Base-by-base conservation (phyloP, 352 stramenopile species). In the Phytopythium boreale region DNA sequence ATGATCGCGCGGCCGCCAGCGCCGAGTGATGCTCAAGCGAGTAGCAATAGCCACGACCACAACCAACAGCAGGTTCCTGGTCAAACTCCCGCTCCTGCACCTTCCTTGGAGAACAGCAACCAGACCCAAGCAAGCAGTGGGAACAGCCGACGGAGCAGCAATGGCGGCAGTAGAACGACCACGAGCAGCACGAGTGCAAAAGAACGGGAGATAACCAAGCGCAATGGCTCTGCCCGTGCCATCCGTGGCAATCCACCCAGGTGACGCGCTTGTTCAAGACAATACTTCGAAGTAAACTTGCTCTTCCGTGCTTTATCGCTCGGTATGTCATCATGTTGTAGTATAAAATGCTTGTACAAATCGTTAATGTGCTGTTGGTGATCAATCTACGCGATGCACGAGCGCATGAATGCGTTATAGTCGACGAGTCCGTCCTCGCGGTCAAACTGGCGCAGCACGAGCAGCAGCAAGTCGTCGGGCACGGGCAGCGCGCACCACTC, bases 321-420 rank as follows among this genome's bases (percentile, higher is more conserved):
- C 44, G 44, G 14, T 51, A 2, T 8, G 12, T 49, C 20, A 14
- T 49, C 43, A 26, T 52, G 12, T 52, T 1, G 8, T 29, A 20
- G n/a, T 26, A 52, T 52, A 20, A 17, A 7, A 20, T 52, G 46
- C 12, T 9, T 52, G 20, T 52, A 11, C 26, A 57, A 24, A 19
- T 44, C 19, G 29, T 11, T 43, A 1, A 26, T 58, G 19, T 8
- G 5, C 19, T n/a, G 17, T 11, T 56, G 26, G 24, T 5, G 14
- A 37, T 15, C 8, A 44, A 11, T 20, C 58, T 63, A 82, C 4
- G 67, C 64, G 24, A 89, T 75, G 64, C 80, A 92, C 19, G 74
- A 63, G 46, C 78, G 75, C 80, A 92, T 90, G 68, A 92, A 89
- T 39, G 72, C 70, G 68, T 87, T 92, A 71, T 90, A 92, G 71